phyloP scores from a whole-genome alignment of 1,284 basidiomycete genomes.

The Termitomyces sp. region DNA sequence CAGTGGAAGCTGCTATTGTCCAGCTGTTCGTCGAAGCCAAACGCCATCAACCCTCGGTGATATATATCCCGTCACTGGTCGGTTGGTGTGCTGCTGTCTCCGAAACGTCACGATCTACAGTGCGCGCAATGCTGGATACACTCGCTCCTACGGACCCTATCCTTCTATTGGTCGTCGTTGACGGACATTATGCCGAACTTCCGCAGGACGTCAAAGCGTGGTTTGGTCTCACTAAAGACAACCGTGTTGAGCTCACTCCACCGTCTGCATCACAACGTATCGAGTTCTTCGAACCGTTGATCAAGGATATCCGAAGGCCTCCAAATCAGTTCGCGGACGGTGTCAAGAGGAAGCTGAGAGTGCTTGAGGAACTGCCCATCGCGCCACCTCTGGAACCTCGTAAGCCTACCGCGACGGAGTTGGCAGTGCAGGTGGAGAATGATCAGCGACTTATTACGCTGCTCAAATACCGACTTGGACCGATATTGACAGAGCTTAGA shows the following conservation, averaged over 20 bases:
- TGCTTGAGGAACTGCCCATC: constrained; percentile 82
- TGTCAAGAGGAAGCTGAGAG: constrained; percentile 75
- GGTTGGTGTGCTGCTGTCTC: constrained; percentile 86
- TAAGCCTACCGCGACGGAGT: constrained; percentile 77
- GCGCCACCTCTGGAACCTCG: constrained; percentile 89
- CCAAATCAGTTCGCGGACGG: constrained; percentile 93
- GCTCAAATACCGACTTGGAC: constrained; percentile 83
- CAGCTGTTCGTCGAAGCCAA: constrained; percentile 98
- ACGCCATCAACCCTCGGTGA: constrained; percentile 92
- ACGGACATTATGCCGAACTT: constrained; percentile 68
- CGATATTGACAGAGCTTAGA: constrained; percentile 85
- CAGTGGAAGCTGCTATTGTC: constrained; percentile 88
- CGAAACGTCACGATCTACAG: constrained; percentile 81
- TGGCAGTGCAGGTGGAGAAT: constrained; percentile 79
- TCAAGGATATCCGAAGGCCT: constrained; percentile 65
- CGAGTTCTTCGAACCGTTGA: constrained; percentile 73
- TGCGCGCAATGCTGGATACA: constrained; percentile 88
- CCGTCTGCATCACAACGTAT: constrained; percentile 58
- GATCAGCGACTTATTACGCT: constrained; percentile 79
- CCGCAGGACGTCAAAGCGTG: constrained; percentile 84
- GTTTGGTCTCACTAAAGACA: constrained; percentile 84
- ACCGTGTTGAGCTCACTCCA: constrained; percentile 58
- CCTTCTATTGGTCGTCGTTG: constrained; percentile 84
- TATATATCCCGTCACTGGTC: constrained; percentile 89
- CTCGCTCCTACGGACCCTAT: constrained; percentile 90